These are phyloP conservation scores for Papiliotrema flavescens DNA, from an alignment of 1,284 basidiomycete species.

Conservation along the genomic window DNA sequence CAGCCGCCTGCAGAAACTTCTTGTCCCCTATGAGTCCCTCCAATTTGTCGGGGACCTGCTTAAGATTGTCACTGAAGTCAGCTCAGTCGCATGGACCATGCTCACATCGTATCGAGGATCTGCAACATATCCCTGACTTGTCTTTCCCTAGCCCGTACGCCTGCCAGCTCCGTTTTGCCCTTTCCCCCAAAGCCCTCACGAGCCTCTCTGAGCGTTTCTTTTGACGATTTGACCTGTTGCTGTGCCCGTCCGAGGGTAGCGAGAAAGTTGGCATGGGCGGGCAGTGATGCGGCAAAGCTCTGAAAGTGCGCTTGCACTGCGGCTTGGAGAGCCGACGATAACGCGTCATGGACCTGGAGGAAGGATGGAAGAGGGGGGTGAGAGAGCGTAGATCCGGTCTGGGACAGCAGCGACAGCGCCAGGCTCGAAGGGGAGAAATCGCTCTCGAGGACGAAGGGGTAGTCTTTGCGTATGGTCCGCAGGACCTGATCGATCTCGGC, in stretches of 20 bases:
- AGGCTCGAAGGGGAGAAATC: slow-evolving; percentile 91
- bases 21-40: slow-evolving; percentile 97
- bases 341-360: slow-evolving; percentile 32
- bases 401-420: slow-evolving; percentile 77
- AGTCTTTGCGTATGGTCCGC: slow-evolving; percentile 78
- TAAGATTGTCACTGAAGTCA: slow-evolving; percentile 72
- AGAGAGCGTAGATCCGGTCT: slow-evolving; percentile 53
- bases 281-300: slow-evolving; percentile 83
- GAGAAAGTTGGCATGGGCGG: slow-evolving; percentile 75
- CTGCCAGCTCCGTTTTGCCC: slow-evolving; percentile 68
- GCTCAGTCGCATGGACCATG: neutral
- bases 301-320: slow-evolving; percentile 72
- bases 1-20: slow-evolving; percentile 81
- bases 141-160: slow-evolving; percentile 76
- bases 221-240: slow-evolving; percentile 66
- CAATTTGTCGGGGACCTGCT: slow-evolving; percentile 83
- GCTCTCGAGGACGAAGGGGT: slow-evolving; percentile 80
- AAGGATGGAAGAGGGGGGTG: slow-evolving; percentile 39
- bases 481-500: slow-evolving; percentile 59
- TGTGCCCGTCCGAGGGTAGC: slow-evolving; percentile 68
- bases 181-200: slow-evolving; percentile 44
- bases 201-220: slow-evolving; percentile 64
- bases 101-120: slow-evolving; percentile 85
- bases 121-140: slow-evolving; percentile 85
- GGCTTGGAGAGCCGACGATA: slow-evolving; percentile 43